Evolutionary conservation across 106 monocot species (phyloP).

Genomic region (Apostasia shenzhenica): DNA sequence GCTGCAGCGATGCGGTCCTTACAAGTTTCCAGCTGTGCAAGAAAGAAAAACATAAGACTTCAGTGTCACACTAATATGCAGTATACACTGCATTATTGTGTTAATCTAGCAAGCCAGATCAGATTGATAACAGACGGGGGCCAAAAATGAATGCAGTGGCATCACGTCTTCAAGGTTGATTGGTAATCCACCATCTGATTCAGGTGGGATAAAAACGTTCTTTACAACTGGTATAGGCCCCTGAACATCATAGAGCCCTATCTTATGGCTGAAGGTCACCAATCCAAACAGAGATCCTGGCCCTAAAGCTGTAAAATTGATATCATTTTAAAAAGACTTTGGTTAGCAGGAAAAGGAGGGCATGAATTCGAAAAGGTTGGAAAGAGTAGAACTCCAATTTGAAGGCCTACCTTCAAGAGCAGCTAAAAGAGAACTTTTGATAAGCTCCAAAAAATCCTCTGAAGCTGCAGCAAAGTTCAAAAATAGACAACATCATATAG

Average conservation of each 20-base stretch:
- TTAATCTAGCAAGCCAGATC: not conserved
- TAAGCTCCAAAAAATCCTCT: conserved; percentile 94
- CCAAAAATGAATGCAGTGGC: conserved; percentile 95
- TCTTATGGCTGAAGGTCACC: conserved; percentile 92
- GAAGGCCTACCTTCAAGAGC: conserved; percentile 78
- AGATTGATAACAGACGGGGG: conserved; percentile 60
- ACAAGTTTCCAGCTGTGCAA: conserved; percentile 71
- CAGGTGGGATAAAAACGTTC: conserved; percentile 87
- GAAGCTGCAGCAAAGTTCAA: conserved; percentile 61
- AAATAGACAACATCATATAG: not conserved
- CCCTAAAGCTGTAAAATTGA: conserved; percentile 57
- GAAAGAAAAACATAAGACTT: not conserved
- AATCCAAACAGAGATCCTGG: conserved; percentile 97
- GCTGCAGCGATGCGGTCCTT: conserved; percentile 95
- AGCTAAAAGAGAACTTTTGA: conserved; percentile 91
- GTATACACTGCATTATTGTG: not conserved
- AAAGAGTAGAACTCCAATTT: not conserved
- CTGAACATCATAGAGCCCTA: conserved; percentile 97
- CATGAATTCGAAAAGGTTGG: not conserved
- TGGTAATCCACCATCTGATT: conserved; percentile 49
- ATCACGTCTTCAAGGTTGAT: conserved; percentile 93
- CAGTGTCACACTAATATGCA: not conserved
- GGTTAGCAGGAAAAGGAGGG: not conserved
- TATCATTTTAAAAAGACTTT: not conserved
- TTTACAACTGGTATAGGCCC: conserved; percentile 91